Evolutionary conservation across 2,329 filamentous ascomycete species (phyloP), one percentile per base, ranked within the genome.

Genomic region (Xylaria digitata): DNA sequence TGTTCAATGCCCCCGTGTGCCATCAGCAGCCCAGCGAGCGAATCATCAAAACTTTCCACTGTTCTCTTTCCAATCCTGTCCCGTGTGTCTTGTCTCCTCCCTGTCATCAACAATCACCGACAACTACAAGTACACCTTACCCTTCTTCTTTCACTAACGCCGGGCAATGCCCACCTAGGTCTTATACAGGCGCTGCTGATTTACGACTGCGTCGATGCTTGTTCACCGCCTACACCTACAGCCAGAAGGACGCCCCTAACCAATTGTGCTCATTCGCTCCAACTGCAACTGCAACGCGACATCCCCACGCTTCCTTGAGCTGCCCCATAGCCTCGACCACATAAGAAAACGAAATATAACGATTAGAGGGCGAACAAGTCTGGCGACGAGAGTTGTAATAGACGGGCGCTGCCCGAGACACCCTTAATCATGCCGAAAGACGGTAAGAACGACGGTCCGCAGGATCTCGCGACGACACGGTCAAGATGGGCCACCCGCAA

Each of bases 401-500:
- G 81, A 78, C 80, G 81, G 81, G 80, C 80, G 72, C 73, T 78
- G 80, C 80, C 80, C 80, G 80, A 75, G 73, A 76, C 72, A 71
- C 26, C 73, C 71, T 72, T 71, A 72, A 75, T 62, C 56, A 81
- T 82, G 80, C 71, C 78, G 61, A 77, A 77, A 70, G 76, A 73
- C 65, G 75, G 75, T 54, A 75, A 55, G 56, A 72, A 75, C 59
- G 66, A 66, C 61, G 65, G 66, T 30, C 56, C 56, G 46, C 67
- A 67, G 80, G 71, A 85, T 80, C 72, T 83, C 66, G 86, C 86
- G 49, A 91, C 90, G 23, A 93, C 95, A 78, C 87, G 94, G 77
- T 90, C 96, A 79, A 87, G 96, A 89, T 98, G 96, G 96, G 95
- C 96, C 19, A 98, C 96, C n/a, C 92, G 94, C 76, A 92, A 93